These are phyloP conservation scores for Phlebiopsis gigantea DNA, from an alignment of 768 basidiomycete genomes.

Conservation along the genomic window DNA sequence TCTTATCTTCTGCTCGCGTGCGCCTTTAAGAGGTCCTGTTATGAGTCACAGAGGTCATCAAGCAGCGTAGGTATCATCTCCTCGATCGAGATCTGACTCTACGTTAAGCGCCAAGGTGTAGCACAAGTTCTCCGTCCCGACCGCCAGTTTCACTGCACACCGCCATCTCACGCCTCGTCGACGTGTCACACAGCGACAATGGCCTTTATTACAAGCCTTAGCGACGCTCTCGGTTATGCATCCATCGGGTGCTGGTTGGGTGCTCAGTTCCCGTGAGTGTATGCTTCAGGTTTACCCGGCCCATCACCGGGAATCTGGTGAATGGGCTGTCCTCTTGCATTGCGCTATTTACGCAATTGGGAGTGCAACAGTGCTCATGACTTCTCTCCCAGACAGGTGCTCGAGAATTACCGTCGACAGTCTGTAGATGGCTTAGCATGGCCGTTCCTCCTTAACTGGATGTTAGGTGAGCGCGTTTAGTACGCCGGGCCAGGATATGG, in stretches of 20 bases:
- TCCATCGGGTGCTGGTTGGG: slow-evolving; percentile 81
- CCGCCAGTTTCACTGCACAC: not conserved
- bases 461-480: slow-evolving; percentile 61
- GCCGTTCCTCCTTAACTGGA: slow-evolving; percentile 92
- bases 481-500: not conserved
- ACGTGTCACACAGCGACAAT: slow-evolving; percentile 18
- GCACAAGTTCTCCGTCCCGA: not conserved
- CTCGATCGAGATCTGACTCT: slow-evolving; percentile 1
- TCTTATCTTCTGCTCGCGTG: not conserved
- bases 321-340: slow-evolving; percentile 1
- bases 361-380: slow-evolving; percentile 7
- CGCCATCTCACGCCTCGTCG: slow-evolving; percentile 9
- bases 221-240: slow-evolving; percentile 62
- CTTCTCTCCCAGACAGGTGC: slow-evolving; percentile 56
- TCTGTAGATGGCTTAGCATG: slow-evolving; percentile 89
- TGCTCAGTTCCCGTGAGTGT: slow-evolving; percentile 82
- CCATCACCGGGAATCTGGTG: slow-evolving; percentile 8
- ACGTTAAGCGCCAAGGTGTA: not conserved
- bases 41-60: not conserved
- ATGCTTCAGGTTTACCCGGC: slow-evolving; percentile 11
- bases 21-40: not conserved
- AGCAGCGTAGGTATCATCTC: not conserved
- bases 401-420: slow-evolving; percentile 69
- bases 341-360: slow-evolving; percentile 10
- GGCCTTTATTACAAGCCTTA: slow-evolving; percentile 31